Conservation (phyloP, 2,329 filamentous ascomycete species). For the Ophiocordyceps camponoti-floridani region DNA sequence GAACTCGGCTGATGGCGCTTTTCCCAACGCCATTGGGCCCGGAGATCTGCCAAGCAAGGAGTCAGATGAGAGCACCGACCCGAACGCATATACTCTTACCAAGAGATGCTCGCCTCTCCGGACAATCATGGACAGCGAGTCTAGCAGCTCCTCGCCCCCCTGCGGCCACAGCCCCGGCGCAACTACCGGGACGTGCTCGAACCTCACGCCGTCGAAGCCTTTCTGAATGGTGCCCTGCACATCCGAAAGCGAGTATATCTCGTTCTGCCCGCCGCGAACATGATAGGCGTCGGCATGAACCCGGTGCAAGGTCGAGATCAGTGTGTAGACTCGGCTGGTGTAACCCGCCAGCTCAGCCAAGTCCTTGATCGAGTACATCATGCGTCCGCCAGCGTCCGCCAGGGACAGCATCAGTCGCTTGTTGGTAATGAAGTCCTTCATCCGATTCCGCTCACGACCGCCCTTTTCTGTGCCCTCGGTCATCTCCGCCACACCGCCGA, state of each 20-base stretch:
- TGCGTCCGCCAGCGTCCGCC: constrained; percentile 84
- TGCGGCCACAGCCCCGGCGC: constrained; percentile 77
- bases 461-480: constrained; percentile 28
- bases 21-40: constrained; percentile 93
- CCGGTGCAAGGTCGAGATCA: constrained; percentile 86
- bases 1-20: constrained; percentile 68
- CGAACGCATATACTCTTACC: constrained; percentile 17
- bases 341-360: constrained; percentile 89
- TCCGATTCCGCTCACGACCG: constrained; percentile 62
- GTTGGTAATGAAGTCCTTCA: constrained; percentile 99
- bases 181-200: constrained; percentile 86
- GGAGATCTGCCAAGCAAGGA: constrained; percentile 40
- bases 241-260: constrained; percentile 78
- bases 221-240: constrained; percentile 86
- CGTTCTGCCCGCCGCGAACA: constrained; percentile 44
- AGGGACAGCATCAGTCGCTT: constrained; percentile 95
- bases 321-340: constrained; percentile 85
- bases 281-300: constrained; percentile 85
- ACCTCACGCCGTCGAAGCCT: constrained; percentile 82
- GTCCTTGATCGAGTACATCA: constrained; percentile 99
- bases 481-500: constrained; percentile 56
- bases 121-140: constrained; percentile 76
- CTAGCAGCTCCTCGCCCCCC: constrained; percentile 80
- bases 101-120: constrained; percentile 83
- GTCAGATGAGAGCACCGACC: constrained; percentile 3